Evolutionary conservation across 306 rosid species (phyloP).

Genomic region (Fragaria vesca): DNA sequence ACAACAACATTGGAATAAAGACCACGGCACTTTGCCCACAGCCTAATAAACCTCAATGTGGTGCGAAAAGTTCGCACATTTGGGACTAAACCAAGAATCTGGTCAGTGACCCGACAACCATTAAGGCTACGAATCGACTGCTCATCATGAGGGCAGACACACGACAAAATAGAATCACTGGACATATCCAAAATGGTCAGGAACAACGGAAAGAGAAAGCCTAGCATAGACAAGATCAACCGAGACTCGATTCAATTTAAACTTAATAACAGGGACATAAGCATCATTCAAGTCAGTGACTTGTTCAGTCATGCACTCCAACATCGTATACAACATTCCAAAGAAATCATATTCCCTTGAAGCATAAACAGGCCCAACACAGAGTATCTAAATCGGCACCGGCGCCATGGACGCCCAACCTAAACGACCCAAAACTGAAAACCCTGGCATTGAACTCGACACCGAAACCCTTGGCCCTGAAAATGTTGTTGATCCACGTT

Average conservation of each 20-base stretch:
- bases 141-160: constrained; percentile 56
- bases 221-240: constrained; percentile 88
- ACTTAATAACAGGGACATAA: constrained; percentile 71
- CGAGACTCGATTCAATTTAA: constrained; percentile 79
- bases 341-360: constrained; percentile 88
- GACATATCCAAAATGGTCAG: constrained; percentile 85
- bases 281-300: constrained; percentile 91
- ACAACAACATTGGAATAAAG: constrained; percentile 53
- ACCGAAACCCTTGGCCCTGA: constrained; percentile 79
- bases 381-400: constrained; percentile 97
- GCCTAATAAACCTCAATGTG: constrained; percentile 63
- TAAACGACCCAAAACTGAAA: constrained; percentile 87
- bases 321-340: constrained; percentile 70
- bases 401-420: constrained; percentile 95
- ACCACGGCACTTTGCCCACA: background rate
- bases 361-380: constrained; percentile 96
- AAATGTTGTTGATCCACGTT: constrained; percentile 74
- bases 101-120: constrained; percentile 93
- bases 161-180: constrained; percentile 67
- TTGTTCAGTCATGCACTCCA: constrained; percentile 66
- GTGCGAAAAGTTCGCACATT: constrained; percentile 86
- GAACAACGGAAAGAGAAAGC: constrained; percentile 79
- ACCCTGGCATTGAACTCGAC: constrained; percentile 96
- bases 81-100: constrained; percentile 83
- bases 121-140: constrained; percentile 92